Evolutionary conservation across 148 eudicot species (phyloP), one percentile per base, ranked within the genome.

Genomic region (Hydrangea macrophylla): DNA sequence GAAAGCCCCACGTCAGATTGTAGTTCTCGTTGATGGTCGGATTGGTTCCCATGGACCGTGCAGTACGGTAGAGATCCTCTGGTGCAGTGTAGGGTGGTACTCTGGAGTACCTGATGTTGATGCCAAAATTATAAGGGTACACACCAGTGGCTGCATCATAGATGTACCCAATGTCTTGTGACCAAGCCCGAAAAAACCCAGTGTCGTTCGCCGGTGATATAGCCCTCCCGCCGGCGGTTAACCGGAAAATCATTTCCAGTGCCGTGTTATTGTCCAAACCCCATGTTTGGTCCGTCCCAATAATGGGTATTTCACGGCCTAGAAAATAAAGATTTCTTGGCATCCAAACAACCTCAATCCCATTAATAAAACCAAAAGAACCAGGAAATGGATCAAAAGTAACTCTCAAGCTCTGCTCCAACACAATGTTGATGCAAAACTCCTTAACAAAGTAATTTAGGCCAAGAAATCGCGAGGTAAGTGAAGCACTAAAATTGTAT

Each of bases 261-360:
- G 53, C 53, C 2, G 53, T 48, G 51, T 28, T 58, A 8, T 73
- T 55, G 22, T 67, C 61, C 12, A 73, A 51, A 20, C 18, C 18
- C 35, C 54, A 68, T 8, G 61, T 36, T 3, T 53, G 32, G 6
- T 15, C 36, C 9, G 60, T 67, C 18, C 71, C 71, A 2, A 66
- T 26, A 9, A 27, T 53, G 24, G 8, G 9, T 0, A 54, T n/a
- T 9, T 36, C 42, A 13, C 11, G 35, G 27, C 42, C 30, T 35
- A 35, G 24, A 6, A 59, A 17, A 58, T 76, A 76, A 3, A 70
- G 62, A 27, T 65, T 24, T 9, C 60, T 62, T 1, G 79, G 79
- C 22, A 70, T 54, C 4, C 75, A 76, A 30, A 76, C 64, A 0
- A 76, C 22, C 55, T 76, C 79, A n/a, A 76, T 70, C 10, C 79